Conservation (phyloP, 1,139 yeast species). For the Zygoascus meyerae region DNA sequence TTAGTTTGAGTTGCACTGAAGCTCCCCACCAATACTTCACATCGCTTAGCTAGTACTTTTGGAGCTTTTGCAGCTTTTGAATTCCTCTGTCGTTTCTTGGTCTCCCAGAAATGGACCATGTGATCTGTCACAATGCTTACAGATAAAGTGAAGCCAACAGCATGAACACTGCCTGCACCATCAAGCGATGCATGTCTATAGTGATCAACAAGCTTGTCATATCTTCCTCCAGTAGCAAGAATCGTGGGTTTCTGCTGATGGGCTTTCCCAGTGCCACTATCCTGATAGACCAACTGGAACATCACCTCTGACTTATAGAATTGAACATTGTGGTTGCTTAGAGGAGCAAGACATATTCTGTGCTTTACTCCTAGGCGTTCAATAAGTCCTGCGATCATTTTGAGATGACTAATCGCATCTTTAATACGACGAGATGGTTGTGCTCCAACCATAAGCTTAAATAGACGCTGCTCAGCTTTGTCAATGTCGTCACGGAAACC, state of each 20-base stretch:
- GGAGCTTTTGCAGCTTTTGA: slow-evolving; percentile 18
- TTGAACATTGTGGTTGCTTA: slow-evolving; percentile 73
- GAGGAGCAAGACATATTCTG: slow-evolving; percentile 53
- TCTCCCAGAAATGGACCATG: slow-evolving; percentile 38
- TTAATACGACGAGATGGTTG: slow-evolving; percentile 59
- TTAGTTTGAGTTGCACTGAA: slow-evolving; percentile 43
- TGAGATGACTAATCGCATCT: slow-evolving; percentile 53
- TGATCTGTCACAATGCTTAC: slow-evolving; percentile 53
- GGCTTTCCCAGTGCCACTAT: slow-evolving; percentile 16
- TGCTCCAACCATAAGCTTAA: slow-evolving; percentile 68
- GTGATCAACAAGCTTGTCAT: slow-evolving; percentile 62
- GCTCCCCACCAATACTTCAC: slow-evolving; percentile 76
- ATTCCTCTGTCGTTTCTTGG: slow-evolving; percentile 5
- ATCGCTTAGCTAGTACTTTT: slow-evolving; percentile 38
- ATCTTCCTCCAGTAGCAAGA: slow-evolving; percentile 89
- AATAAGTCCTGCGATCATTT: slow-evolving; percentile 50
- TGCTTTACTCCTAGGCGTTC: slow-evolving; percentile 54
- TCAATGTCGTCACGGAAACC: slow-evolving; percentile 68
- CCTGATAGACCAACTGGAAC: slow-evolving; percentile 78
- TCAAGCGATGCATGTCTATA: slow-evolving; percentile 49
- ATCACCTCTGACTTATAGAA: slow-evolving; percentile 77
- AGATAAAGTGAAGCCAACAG: slow-evolving; percentile 80
- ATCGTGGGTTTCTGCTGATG: slow-evolving; percentile 32
- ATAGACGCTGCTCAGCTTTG: slow-evolving; percentile 55
- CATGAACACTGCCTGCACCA: slow-evolving; percentile 45